Percentiles rank a stretch among this genome's conserved stretches.
These are phyloP conservation scores for Sclerotinia borealis DNA, from an alignment of 2,329 filamentous ascomycete genomes.

Conservation along the genomic window DNA sequence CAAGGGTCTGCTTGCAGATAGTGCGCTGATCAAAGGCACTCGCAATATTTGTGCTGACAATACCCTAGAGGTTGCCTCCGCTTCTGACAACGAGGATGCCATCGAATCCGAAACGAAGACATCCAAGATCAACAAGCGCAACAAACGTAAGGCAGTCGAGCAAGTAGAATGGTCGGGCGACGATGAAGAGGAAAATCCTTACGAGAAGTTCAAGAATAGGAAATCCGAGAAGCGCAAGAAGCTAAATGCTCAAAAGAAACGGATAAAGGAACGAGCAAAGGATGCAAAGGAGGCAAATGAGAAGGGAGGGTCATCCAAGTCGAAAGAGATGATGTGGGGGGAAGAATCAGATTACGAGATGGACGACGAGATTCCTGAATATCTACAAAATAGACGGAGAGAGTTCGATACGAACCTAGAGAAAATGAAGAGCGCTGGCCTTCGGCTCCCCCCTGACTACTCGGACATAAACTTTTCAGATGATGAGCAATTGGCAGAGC, in stretches of 20 bases:
- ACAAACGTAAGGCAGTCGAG: slow-evolving; percentile 27
- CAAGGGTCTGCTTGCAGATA: neutral
- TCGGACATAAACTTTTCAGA: slow-evolving; percentile 72
- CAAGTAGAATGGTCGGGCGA: slow-evolving; percentile 49
- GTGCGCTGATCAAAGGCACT: neutral
- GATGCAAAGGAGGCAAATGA: slow-evolving; percentile 30
- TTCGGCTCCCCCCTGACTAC: slow-evolving; percentile 73
- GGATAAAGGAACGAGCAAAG: slow-evolving; percentile 41
- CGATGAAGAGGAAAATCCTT: slow-evolving; percentile 47
- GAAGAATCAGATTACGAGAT: slow-evolving; percentile 28
- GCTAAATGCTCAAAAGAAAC: slow-evolving; percentile 41
- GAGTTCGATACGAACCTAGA: slow-evolving; percentile 60
- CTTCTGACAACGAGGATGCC: slow-evolving; percentile 13
- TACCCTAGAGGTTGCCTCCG: slow-evolving; percentile 21
- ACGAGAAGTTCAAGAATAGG: slow-evolving; percentile 58
- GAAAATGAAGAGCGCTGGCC: slow-evolving; percentile 56
- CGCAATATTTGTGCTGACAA: slow-evolving; percentile 10
- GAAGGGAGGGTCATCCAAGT: slow-evolving; percentile 20
- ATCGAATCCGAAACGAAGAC: slow-evolving; percentile 22
- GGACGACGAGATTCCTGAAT: slow-evolving; percentile 54
- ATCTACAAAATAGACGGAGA: slow-evolving; percentile 62
- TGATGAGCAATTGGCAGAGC: slow-evolving; percentile 52
- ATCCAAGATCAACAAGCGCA: slow-evolving; percentile 19
- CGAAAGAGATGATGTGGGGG: slow-evolving; percentile 25
- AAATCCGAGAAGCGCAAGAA: slow-evolving; percentile 49